Conservation (phyloP, 2,329 filamentous ascomycete genomes). For the Xylaria sp. region DNA sequence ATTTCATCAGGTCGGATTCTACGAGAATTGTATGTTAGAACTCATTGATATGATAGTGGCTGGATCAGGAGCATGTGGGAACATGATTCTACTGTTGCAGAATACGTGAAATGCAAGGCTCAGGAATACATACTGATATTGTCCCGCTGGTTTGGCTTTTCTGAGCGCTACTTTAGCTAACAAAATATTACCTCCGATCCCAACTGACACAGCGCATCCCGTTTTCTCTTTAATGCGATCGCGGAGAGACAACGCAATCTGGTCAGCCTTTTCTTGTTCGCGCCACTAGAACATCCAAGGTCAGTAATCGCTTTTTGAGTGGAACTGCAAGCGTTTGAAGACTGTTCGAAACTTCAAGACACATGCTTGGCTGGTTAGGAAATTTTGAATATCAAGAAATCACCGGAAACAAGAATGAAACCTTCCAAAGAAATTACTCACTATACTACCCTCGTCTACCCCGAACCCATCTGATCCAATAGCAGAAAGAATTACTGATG, state of each 20-base stretch:
- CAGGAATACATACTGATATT: slow-evolving; percentile 68
- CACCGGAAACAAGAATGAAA: neutral
- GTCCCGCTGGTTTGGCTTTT: slow-evolving; percentile 93
- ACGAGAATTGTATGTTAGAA: neutral
- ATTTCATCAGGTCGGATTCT: slow-evolving; percentile 80
- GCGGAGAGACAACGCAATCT: slow-evolving; percentile 75
- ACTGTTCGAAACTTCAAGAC: neutral
- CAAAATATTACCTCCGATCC: slow-evolving; percentile 90
- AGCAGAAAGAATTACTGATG: slow-evolving; percentile 72
- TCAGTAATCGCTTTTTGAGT: neutral
- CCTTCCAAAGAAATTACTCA: neutral
- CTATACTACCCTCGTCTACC: slow-evolving; percentile 72
- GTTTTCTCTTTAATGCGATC: slow-evolving; percentile 78
- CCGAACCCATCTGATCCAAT: slow-evolving; percentile 74
- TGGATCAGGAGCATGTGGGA: neutral
- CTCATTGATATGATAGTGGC: neutral
- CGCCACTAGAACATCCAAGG: slow-evolving; percentile 57
- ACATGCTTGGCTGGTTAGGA: neutral
- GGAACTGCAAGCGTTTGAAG: neutral
- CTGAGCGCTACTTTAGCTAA: slow-evolving; percentile 90
- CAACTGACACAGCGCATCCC: slow-evolving; percentile 88
- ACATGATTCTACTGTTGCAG: neutral
- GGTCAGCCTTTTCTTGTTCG: slow-evolving; percentile 82
- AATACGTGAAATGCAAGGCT: neutral
- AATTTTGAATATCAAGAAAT: neutral